These are phyloP conservation scores for Phytophthora pluvialis DNA, from an alignment of 352 stramenopile species.

Conservation along the genomic window DNA sequence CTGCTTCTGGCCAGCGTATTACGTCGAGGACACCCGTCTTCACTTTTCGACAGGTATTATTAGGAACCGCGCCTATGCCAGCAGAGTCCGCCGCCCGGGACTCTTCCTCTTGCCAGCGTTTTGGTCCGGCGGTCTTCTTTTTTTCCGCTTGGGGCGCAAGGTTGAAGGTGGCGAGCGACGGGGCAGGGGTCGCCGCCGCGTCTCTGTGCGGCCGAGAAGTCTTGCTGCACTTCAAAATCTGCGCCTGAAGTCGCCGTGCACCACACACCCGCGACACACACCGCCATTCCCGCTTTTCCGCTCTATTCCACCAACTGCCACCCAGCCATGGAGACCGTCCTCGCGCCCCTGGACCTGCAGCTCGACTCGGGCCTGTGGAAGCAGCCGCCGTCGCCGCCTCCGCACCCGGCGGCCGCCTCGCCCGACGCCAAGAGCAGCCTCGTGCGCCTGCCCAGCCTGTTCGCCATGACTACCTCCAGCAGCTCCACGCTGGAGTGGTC, in stretches of 20 bases:
- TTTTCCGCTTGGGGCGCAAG: slow-evolving; percentile 32
- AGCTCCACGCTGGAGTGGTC: slow-evolving; percentile 38
- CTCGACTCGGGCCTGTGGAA: slow-evolving; percentile 41
- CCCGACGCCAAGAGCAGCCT: slow-evolving; percentile 38
- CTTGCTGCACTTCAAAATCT: slow-evolving; percentile 42
- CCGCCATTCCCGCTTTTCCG: slow-evolving; percentile 6
- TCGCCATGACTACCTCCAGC: slow-evolving; percentile 31
- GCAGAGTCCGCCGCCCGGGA: too few relatives aligned
- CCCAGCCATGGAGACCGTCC: slow-evolving; percentile 61
- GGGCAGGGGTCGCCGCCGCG: slow-evolving; percentile 3
- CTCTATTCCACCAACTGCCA: not conserved
- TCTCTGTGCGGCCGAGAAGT: slow-evolving; percentile 12
- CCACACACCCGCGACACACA: not conserved
- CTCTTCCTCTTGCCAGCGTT: too few relatives aligned
- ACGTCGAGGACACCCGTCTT: too few relatives aligned
- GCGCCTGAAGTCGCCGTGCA: slow-evolving; percentile 26
- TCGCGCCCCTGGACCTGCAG: slow-evolving; percentile 64
- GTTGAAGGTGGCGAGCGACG: slow-evolving; percentile 28
- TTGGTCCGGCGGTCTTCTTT: too few relatives aligned
- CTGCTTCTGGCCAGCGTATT: not conserved
- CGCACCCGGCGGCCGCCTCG: slow-evolving; percentile 10
- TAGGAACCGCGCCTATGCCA: too few relatives aligned
- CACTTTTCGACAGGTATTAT: too few relatives aligned
- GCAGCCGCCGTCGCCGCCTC: slow-evolving; percentile 27
- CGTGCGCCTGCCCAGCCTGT: slow-evolving; percentile 61